Base-by-base conservation (phyloP, 768 basidiomycete genomes). In the Cytidiella melzeri region DNA sequence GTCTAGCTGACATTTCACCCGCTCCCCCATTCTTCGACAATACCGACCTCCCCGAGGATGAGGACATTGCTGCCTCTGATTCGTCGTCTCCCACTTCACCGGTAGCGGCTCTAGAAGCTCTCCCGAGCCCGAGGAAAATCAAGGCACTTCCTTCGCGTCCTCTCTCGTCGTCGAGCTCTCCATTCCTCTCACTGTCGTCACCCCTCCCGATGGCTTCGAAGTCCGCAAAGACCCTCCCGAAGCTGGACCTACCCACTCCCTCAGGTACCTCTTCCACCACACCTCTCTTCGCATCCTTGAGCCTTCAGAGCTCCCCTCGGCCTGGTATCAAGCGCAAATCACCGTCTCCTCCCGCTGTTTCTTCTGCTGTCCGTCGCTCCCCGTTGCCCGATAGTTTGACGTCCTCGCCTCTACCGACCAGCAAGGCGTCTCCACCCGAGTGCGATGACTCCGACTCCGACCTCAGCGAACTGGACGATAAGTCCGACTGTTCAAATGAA, bases 401-500 rank as follows among this genome's bases (percentile, higher is more conserved):
- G 11, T 15, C 40, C 6, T 27, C 45, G 18, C 24, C 36, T 19
- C 23, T 25, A n/a, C 5, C 18, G 27, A 13, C 30, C 15, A 20
- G 10, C 20, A 27, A 19, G 36, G 25, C 27, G 21, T 42, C 21
- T 13, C 23, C 23, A 20, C 27, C 25, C 42, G 37, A 28, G 7
- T 15, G 7, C 30, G 23, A 15, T 28, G 30, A 43, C 37, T 12
- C 5, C 24, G 41, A 38, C 18, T 7, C 24, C 18, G 53, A 37
- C 12, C 6, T 24, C 38, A 13, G 38, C 43, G 27, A 43, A 20
- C 44, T n/a, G 15, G 47, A 42, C 42, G 38, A 10, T 37, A 51
- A 50, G 27, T 39, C 24, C 30, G 43, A 45, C 6, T n/a, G 27
- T 48, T 51, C 49, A n/a, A 27, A 45, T 37, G 44, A 30, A 45